A percentile compares a stretch with the other conserved stretches of the same genome.
Evolutionary conservation across 768 basidiomycete genomes (phyloP).

Genomic region (Leucocoprinus birnbaumii): DNA sequence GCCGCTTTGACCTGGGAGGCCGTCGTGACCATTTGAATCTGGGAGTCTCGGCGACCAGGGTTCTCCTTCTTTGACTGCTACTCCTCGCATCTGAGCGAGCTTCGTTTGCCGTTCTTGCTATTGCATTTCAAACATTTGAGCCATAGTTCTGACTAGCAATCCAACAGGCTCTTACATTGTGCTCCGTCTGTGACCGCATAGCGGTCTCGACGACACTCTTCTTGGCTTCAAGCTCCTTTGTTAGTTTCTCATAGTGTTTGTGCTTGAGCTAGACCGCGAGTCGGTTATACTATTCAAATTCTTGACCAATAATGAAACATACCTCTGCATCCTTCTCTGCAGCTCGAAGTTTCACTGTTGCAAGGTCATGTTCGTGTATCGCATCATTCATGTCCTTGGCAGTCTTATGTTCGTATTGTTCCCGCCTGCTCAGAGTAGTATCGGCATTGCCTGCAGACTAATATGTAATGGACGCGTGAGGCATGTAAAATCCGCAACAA

Average conservation of each 20-base stretch:
- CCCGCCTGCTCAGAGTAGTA: slow-evolving; percentile 33
- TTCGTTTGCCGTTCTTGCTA: slow-evolving; percentile 2
- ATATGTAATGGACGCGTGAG: too few relatives aligned
- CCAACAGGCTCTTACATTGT: slow-evolving; percentile 12
- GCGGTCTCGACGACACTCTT: too few relatives aligned
- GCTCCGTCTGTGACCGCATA: neutral
- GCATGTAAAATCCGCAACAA: too few relatives aligned
- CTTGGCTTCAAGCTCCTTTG: too few relatives aligned
- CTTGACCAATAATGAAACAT: neutral
- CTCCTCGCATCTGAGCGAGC: neutral
- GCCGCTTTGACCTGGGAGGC: slow-evolving; percentile 4
- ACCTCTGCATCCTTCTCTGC: slow-evolving; percentile 46
- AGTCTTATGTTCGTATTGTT: slow-evolving; percentile 47
- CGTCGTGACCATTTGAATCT: too few relatives aligned
- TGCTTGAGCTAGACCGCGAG: too few relatives aligned
- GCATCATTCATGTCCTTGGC: slow-evolving; percentile 48
- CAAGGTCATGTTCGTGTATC: slow-evolving; percentile 48
- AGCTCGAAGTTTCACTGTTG: slow-evolving; percentile 36
- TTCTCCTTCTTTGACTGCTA: neutral
- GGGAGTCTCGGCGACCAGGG: neutral
- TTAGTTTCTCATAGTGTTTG: too few relatives aligned
- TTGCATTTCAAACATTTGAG: neutral
- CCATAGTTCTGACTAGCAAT: neutral
- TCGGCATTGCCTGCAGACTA: slow-evolving; percentile 17
- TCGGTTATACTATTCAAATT: too few relatives aligned